Conservation (phyloP, 169 alveolate genomes). For the Cyclospora cayetanensis region DNA sequence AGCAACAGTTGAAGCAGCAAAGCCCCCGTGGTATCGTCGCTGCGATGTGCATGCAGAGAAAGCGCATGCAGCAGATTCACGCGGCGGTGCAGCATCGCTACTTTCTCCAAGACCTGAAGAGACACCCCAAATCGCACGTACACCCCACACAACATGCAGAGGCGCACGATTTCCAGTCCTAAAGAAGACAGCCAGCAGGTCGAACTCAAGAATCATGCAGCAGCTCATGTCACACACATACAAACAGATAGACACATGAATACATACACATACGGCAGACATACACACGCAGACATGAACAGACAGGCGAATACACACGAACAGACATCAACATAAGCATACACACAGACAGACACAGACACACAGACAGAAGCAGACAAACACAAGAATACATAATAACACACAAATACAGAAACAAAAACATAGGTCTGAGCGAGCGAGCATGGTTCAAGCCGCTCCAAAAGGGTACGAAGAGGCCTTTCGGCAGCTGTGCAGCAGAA, state of each 20-base stretch:
- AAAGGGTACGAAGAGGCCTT: too few relatives aligned
- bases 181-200: too few relatives aligned
- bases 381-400: neutral
- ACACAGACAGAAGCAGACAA: neutral
- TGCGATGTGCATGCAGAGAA: slow-evolving; percentile 36
- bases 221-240: too few relatives aligned
- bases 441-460: too few relatives aligned
- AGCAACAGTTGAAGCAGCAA: slow-evolving; percentile 82
- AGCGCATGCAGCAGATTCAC: slow-evolving; percentile 25
- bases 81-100: slow-evolving; percentile 24
- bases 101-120: neutral
- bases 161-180: too few relatives aligned
- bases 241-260: too few relatives aligned
- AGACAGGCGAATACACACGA: neutral
- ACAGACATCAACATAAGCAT: neutral
- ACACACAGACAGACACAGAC: neutral
- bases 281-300: too few relatives aligned
- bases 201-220: too few relatives aligned
- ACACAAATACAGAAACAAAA: neutral
- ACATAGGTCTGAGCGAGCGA: neutral
- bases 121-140: neutral
- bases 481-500: too few relatives aligned
- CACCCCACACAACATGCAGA: neutral
- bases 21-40: slow-evolving; percentile 84
- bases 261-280: too few relatives aligned